phyloP scores from a whole-genome alignment of 352 stramenopile genomes.

The Phytophthora pini region DNA sequence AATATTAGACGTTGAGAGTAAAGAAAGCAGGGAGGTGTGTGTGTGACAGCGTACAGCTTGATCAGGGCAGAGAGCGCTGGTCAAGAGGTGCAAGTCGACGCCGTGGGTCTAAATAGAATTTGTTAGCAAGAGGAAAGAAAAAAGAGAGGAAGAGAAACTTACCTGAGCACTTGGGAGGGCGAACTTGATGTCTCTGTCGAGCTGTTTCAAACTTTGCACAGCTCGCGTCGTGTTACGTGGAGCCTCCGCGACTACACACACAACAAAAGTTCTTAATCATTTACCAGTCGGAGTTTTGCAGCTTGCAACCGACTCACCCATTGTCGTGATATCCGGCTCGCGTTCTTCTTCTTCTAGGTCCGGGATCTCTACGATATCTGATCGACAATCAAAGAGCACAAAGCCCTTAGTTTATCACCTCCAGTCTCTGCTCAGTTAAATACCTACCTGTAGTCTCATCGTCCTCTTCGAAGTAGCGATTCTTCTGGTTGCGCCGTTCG shows the following conservation, averaged over 20 bases:
- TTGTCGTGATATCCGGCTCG: slow-evolving; percentile 76
- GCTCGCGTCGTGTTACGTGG: slow-evolving; percentile 71
- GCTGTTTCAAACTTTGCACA: slow-evolving; percentile 80
- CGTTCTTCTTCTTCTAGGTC: slow-evolving; percentile 86
- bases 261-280: neutral
- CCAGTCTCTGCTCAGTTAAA: neutral
- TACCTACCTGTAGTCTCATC: slow-evolving; percentile 58
- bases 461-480: slow-evolving; percentile 81
- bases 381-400: neutral
- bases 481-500: slow-evolving; percentile 59
- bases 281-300: too few relatives aligned
- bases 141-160: neutral
- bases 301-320: slow-evolving; percentile 8
- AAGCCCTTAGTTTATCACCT: neutral
- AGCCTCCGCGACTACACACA: slow-evolving; percentile 67
- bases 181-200: slow-evolving; percentile 83
- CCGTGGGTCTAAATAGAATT: slow-evolving; percentile 47
- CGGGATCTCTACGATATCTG: slow-evolving; percentile 83
- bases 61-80: slow-evolving; percentile 70
- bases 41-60: slow-evolving; percentile 51
- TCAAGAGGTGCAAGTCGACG: slow-evolving; percentile 74
- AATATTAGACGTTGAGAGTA: neutral
- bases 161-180: slow-evolving; percentile 66
- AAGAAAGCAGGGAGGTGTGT: neutral
- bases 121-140: neutral